Evolutionary conservation across 768 basidiomycete species (phyloP), one percentile per base, ranked within the genome.

Genomic region (Leccinum disarticulatum): DNA sequence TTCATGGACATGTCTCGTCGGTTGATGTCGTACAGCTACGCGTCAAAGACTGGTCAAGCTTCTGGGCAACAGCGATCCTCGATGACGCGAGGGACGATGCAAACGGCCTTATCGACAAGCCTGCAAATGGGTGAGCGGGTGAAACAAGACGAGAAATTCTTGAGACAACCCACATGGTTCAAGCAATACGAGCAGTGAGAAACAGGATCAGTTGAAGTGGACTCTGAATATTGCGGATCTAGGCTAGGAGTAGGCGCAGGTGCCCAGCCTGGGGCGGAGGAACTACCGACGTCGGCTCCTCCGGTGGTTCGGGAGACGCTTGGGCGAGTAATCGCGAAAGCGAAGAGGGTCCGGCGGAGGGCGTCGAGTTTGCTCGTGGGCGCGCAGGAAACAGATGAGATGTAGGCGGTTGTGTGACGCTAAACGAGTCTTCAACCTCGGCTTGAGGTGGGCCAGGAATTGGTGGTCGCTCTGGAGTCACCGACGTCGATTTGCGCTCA

Each of bases 311-410:
- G 25, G 78, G 69, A 19, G 79, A 74, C 4, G 91, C 91, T 66
- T 93, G 91, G 0, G 91, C 91, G 25, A 93, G 77, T 4, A 93
- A 76, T 28, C 89, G 83, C 14, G 91, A 92, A 60, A 93, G 77
- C 3, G 90, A 91, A 6, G 91, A 92, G 1, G 87, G 90, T 11
- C 90, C 87, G 5, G 85, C 86, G 13, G 80, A 77, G 6, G 87
- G 86, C 8, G 87, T 86, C 14, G 88, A 87, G 63, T 83, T 86
- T 19, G 87, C 77, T 47, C 90, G 82, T 5, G 81, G 74, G 11
- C 89, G 84, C 17, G 77, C 73, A 11, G 86, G 84, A 66, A 90
- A 88, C 47, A 88, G 77, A 60, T 83, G 87, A 2, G 87, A 85
- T 30, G 83, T 87, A n/a, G 86, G 82, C 14, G 87, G 79, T 57